phyloP scores from a whole-genome alignment of 306 rosid genomes.

The Rubus parviflorus region DNA sequence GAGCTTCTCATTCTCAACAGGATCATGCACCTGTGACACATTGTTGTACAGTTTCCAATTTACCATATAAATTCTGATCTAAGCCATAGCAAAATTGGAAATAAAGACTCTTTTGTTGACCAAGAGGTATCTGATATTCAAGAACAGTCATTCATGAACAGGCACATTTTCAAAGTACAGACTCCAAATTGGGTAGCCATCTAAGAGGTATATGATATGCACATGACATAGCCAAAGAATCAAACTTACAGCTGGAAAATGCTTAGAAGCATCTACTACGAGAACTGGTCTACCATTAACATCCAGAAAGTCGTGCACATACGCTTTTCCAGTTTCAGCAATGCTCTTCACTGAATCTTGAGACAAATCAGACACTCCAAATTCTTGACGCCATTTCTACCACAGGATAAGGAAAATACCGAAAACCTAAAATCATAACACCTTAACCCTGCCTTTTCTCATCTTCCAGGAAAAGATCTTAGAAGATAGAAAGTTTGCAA shows the following conservation, averaged over 20 bases:
- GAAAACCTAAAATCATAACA: conserved; percentile 14
- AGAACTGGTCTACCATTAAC: conserved; percentile 75
- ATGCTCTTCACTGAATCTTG: conserved; percentile 59
- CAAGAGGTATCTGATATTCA: neutral
- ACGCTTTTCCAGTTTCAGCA: conserved; percentile 82
- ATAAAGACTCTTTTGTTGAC: neutral
- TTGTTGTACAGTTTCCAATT: conserved; percentile 20
- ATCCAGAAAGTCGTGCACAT: conserved; percentile 74
- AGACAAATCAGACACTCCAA: conserved; percentile 68
- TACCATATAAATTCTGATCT: conserved; percentile 5
- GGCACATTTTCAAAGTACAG: neutral
- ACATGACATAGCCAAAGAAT: neutral
- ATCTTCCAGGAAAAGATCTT: neutral
- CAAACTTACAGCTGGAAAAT: conserved; percentile 67
- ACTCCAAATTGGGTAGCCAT: neutral
- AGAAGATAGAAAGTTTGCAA: neutral
- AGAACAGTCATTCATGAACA: neutral
- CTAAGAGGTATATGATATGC: neutral
- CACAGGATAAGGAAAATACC: conserved; percentile 38
- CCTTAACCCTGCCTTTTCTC: neutral
- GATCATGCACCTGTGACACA: conserved; percentile 59
- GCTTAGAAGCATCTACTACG: conserved; percentile 73
- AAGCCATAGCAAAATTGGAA: neutral
- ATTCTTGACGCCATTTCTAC: conserved; percentile 95
- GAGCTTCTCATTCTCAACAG: conserved; percentile 64